Conservation (phyloP, 108 stramenopile species). For the Nannochloropsis gaditana region DNA sequence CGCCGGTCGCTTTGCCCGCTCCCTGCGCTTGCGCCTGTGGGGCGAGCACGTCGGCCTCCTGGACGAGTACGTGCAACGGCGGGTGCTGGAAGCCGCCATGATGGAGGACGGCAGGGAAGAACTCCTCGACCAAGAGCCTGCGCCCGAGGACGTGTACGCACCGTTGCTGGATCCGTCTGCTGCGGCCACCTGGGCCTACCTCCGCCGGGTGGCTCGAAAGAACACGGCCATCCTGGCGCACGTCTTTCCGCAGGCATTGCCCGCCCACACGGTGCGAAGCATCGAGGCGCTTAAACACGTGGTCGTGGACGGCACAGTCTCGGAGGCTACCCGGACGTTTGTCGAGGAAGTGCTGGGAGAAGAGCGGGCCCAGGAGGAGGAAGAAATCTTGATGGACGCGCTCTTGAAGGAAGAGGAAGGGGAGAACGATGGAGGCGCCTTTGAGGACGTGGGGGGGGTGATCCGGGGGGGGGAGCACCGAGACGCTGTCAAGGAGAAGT, state of each 20-base stretch:
- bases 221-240: neutral
- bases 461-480: neutral
- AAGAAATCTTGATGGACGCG: neutral
- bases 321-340: neutral
- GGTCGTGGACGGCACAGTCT: neutral
- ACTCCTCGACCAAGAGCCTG: neutral
- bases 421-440: neutral
- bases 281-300: neutral
- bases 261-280: neutral
- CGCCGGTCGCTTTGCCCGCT: neutral
- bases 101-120: neutral
- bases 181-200: neutral
- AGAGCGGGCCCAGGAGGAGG: neutral
- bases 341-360: neutral
- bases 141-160: neutral
- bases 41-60: neutral
- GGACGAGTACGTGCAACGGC: neutral
- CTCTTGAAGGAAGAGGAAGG: neutral
- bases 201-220: neutral
- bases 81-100: neutral
- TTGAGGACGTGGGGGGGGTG: neutral
- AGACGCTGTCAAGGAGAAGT: neutral
- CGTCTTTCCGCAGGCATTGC: neutral
- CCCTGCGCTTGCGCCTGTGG: conserved; percentile 3
- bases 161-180: neutral